Evolutionary conservation across 306 rosid species (phyloP), one percentile per base, ranked within the genome.

Genomic region (Erythrophleum fordii): DNA sequence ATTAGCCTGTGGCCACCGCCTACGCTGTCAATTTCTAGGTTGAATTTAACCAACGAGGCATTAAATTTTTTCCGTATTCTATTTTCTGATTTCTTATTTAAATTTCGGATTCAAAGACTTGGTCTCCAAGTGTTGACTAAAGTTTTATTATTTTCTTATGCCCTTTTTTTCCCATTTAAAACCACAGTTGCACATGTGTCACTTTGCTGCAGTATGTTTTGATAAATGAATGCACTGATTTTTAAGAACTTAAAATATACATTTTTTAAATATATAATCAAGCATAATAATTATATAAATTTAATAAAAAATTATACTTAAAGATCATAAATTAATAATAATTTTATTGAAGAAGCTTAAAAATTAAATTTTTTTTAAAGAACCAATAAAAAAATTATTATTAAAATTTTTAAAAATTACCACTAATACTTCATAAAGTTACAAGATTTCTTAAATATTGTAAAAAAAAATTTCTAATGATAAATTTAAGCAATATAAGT

Each of bases 81-180:
- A 28, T 51, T 60, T 69, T 41, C 42, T 58, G 35, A 58, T 11
- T 25, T 58, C 9, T 51, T 4, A 53, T 84, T 80, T 64, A 53
- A 71, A 73, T 66, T 45, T 72, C 52, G 18, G 56, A 67, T 51
- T 73, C 83, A 87, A 87, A 59, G 86, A 68, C 85, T 84, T 84
- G 85, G 81, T 79, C 73, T 72, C 34, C 72, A 79, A 82, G 81
- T 79, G 82, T 82, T 82, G 84, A 80, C 87, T 70, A 28, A 46
- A 39, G 35, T 58, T 12, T 13, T 11, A 58, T 58, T 11, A 2
- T 69, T 73, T 29, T 77, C 44, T 11, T 23, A 71, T 18, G 39
- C 20, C 42, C 6, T 1, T 20, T 41, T 71, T 39, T 11, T 1
- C 18, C 22, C 13, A 59, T 80, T 34, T 72, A 80, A 67, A 75